Conservation (phyloP, 1,284 basidiomycete genomes). For the Cryptococcus maquisensis region DNA sequence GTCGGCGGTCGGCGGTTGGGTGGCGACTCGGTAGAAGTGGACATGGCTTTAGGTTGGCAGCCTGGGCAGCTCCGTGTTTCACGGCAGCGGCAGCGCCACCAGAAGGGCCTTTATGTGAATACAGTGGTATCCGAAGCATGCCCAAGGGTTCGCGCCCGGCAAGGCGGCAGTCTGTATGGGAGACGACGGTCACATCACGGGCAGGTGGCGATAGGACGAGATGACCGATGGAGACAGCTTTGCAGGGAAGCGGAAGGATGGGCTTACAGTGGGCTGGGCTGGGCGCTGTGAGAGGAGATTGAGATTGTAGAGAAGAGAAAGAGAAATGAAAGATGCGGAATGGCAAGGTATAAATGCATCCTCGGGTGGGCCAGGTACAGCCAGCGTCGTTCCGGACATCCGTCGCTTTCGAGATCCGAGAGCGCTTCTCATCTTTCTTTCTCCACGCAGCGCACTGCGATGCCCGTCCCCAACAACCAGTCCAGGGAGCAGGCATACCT, state of each 20-base stretch:
- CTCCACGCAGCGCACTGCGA: neutral
- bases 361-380: neutral
- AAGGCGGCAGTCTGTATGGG: too few species aligned
- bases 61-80: too few species aligned
- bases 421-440: neutral
- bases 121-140: neutral
- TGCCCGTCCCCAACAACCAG: neutral
- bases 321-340: neutral
- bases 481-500: constrained; percentile 42
- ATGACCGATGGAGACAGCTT: too few species aligned
- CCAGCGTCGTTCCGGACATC: neutral
- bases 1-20: neutral
- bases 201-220: too few species aligned
- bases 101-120: neutral
- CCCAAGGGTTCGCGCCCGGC: too few species aligned
- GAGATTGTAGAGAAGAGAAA: neutral
- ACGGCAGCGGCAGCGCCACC: neutral
- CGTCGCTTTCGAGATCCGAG: too few species aligned
- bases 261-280: too few species aligned
- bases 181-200: too few species aligned
- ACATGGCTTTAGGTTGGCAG: too few species aligned
- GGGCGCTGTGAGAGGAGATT: too few species aligned
- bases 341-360: neutral
- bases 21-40: neutral
- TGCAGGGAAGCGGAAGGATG: too few species aligned